phyloP scores from a whole-genome alignment of 352 stramenopile genomes.

The Blastocystis sp. region DNA sequence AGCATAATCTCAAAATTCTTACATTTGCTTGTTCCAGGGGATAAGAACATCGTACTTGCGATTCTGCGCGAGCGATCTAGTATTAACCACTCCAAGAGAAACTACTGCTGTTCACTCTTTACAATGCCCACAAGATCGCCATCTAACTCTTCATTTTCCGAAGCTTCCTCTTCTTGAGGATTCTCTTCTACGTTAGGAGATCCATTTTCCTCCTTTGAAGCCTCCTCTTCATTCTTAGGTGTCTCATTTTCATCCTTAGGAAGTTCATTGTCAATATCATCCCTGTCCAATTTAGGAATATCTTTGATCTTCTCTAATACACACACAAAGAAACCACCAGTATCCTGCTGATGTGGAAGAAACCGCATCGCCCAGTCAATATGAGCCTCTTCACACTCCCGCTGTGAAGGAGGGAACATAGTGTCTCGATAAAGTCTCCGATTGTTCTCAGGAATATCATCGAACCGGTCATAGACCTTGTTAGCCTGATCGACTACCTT shows the following conservation, averaged over 20 bases:
- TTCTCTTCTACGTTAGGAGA: conserved; percentile 3
- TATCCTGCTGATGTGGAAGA: conserved; percentile 93
- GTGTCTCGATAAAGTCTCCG: conserved; percentile 71
- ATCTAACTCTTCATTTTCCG: conserved; percentile 43
- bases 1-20: background rate
- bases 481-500: conserved; percentile 81
- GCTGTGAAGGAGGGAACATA: conserved; percentile 79
- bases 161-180: conserved; percentile 61
- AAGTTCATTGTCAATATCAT: background rate
- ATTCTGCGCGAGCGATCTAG: conserved; percentile 56
- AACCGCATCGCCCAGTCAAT: conserved; percentile 89
- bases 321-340: conserved; percentile 96
- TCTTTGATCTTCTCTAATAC: conserved; percentile 81
- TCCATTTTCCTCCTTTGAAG: background rate
- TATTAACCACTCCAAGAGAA: conserved; percentile 38
- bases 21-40: conserved; percentile 7
- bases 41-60: conserved; percentile 16
- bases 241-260: background rate
- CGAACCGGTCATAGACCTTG: conserved; percentile 63
- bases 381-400: conserved; percentile 72
- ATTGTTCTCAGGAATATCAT: conserved; percentile 53
- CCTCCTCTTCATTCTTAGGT: background rate
- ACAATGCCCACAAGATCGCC: conserved; percentile 61
- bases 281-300: background rate
- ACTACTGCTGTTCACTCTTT: conserved; percentile 38